Percentiles rank a stretch among this genome's conserved stretches.
Evolutionary conservation across 345 rosid genomes (phyloP).

Genomic region (Citrus cavaleriei): DNA sequence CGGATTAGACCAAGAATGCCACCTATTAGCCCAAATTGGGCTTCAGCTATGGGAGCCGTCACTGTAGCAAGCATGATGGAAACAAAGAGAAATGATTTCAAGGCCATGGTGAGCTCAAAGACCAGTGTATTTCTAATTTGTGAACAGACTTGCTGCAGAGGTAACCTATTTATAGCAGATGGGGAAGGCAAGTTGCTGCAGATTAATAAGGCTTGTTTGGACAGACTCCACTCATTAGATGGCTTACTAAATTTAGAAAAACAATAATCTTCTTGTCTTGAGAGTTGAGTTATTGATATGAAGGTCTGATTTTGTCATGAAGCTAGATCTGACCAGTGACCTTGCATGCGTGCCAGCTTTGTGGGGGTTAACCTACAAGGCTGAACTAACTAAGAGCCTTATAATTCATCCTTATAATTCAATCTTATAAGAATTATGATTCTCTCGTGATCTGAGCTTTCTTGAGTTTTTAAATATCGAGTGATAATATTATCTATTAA

Average conservation of each 20-base stretch:
- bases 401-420: not conserved
- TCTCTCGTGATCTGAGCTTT: too few species aligned
- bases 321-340: not conserved
- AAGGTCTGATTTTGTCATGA: slow-evolving; percentile 13
- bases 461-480: too few species aligned
- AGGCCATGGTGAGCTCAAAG: slow-evolving; percentile 14
- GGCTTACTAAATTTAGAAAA: not conserved
- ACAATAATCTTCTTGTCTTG: not conserved
- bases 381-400: not conserved
- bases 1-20: slow-evolving; percentile 36
- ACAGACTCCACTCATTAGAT: not conserved
- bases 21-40: slow-evolving; percentile 42
- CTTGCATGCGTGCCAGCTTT: not conserved
- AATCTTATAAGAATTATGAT: too few species aligned
- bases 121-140: not conserved
- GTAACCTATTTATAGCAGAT: slow-evolving; percentile 26
- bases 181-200: slow-evolving; percentile 29
- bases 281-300: not conserved
- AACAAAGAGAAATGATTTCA: slow-evolving; percentile 25
- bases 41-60: slow-evolving; percentile 38
- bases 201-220: slow-evolving; percentile 9
- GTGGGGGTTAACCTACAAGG: slow-evolving; percentile 15
- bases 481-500: too few species aligned
- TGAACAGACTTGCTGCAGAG: not conserved
- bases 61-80: slow-evolving; percentile 15